Percentiles rank a stretch among this genome's conserved stretches.
These are phyloP conservation scores for Alternaria sp. DNA, from an alignment of 2,329 filamentous ascomycete genomes.

Conservation along the genomic window DNA sequence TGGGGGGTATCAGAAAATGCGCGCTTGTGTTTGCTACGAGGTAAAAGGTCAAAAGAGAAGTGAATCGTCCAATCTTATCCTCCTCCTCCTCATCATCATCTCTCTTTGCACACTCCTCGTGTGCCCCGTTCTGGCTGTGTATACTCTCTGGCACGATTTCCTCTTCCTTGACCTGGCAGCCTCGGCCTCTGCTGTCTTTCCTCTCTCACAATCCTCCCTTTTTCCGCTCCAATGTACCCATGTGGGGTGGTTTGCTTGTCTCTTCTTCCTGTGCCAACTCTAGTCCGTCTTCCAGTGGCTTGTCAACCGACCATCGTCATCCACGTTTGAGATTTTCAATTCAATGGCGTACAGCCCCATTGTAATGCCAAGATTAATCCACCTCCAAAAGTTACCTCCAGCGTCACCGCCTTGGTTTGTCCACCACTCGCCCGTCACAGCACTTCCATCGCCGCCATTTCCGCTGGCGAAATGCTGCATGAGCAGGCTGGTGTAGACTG, in stretches of 20 bases:
- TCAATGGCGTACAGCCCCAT: conserved; percentile 92
- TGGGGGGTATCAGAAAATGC: conserved; percentile 40
- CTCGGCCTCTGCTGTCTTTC: neutral
- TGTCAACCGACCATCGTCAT: conserved; percentile 75
- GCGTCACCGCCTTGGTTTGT: conserved; percentile 81
- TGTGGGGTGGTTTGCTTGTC: neutral
- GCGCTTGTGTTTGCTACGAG: conserved; percentile 18
- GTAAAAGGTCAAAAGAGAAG: conserved; percentile 4
- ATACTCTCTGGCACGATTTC: neutral
- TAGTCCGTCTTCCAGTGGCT: conserved; percentile 94
- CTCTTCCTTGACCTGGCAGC: neutral
- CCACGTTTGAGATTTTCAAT: conserved; percentile 83
- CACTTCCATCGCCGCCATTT: conserved; percentile 61
- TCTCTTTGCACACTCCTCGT: neutral
- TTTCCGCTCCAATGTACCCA: neutral
- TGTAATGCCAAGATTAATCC: conserved; percentile 89
- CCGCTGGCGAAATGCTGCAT: conserved; percentile 87
- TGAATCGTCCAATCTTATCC: neutral
- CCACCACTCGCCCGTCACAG: conserved; percentile 74
- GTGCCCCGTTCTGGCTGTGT: neutral
- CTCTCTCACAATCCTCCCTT: neutral
- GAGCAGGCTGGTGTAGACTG: conserved; percentile 93
- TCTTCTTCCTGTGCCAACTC: neutral
- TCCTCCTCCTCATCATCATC: neutral
- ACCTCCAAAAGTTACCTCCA: conserved; percentile 88